Conservation (phyloP, 257 asterid species). For the Lavandula angustifolia region DNA sequence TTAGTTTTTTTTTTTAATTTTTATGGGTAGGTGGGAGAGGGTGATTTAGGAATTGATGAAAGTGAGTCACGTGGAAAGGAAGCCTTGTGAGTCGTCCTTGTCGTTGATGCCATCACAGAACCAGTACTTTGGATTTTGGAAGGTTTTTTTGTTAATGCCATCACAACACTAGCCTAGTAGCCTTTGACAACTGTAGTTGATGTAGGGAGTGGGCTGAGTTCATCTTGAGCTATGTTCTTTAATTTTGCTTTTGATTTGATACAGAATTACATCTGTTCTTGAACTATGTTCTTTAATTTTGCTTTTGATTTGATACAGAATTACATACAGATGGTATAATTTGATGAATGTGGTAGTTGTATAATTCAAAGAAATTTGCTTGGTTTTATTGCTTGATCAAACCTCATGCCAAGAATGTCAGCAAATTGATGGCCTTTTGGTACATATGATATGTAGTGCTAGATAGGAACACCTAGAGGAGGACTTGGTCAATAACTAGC, state of each 20-base stretch:
- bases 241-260: not conserved
- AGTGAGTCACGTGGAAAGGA: too few species aligned
- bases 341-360: not conserved
- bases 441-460: conserved; percentile 2
- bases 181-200: not conserved
- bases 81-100: not conserved
- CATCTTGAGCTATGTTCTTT: not conserved
- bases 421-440: not conserved
- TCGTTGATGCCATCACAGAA: too few species aligned
- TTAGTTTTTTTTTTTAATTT: conserved; percentile 14
- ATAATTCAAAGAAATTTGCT: not conserved
- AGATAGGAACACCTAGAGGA: not conserved
- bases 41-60: too few species aligned
- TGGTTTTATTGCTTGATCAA: not conserved
- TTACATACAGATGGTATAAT: too few species aligned
- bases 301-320: too few species aligned
- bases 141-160: too few species aligned
- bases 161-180: too few species aligned
- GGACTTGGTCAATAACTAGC: conserved; percentile 13
- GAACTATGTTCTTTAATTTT: not conserved
- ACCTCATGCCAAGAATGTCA: not conserved
- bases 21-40: not conserved
- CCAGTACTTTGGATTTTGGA: too few species aligned
- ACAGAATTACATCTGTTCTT: too few species aligned
- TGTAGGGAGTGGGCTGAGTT: not conserved